Base-by-base conservation (phyloP, 345 rosid genomes). In the Bruguiera sexangula region DNA sequence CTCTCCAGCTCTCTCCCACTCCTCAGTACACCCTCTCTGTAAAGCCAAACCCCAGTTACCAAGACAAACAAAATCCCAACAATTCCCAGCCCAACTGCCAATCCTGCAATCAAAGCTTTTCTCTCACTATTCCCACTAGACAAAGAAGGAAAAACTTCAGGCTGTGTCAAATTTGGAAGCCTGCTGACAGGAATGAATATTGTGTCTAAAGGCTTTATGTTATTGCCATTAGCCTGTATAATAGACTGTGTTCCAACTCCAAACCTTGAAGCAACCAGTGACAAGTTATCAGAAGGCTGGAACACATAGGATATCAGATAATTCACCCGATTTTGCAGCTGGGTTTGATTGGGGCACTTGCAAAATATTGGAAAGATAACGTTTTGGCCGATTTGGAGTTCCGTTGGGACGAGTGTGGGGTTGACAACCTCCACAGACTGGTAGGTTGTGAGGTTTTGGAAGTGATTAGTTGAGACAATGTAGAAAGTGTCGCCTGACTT, bases 381-480 rank as follows among this genome's bases (percentile, higher is more conserved):
- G 8, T 62, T 46, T 34, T 29, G 81, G 11, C 94, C 94, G n/a
- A 80, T 2, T 0, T 27, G 16, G 37, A 89, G 85, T 4, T 37
- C 1, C 13, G 88, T 84, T 8, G 89, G 81, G 57, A 82, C 60
- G 19, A 84, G 68, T 20, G 72, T 70, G 0, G 94, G 94, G 71
- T 89, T 89, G 58, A 83, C 88, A 60, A 75, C 66, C 76, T 82
- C 70, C 65, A 89, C 91, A 8, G 94, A 82, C 67, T 85, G 87
- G 77, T 75, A 89, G 48, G 89, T 85, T 32, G 94, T 85, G 53
- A 86, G 86, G 69, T 89, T 86, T 65, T 73, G 82, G 65, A 82
- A 83, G 2, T 34, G 0, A 1, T 0, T 1, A 43, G 83, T 74
- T 15, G 94, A 86, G 7, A 86, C 68, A 4, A 1, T 0, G 67